Base-by-base conservation (phyloP, 345 rosid species). In the Hypericum perforatum region DNA sequence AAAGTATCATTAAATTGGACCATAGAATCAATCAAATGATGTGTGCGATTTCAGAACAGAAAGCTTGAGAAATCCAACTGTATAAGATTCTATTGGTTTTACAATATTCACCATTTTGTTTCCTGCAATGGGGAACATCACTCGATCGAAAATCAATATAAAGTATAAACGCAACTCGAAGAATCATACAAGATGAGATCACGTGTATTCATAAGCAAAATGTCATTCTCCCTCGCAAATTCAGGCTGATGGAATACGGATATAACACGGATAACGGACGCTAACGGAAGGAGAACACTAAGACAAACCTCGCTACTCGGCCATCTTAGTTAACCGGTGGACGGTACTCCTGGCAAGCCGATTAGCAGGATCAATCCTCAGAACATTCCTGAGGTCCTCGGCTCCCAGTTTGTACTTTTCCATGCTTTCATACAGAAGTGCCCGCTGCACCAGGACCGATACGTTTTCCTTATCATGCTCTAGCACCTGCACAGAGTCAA, bases 401-500 rank as follows among this genome's bases (percentile, higher is more conserved):
- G 98, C 98, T 9, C 98, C 98, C 11, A 85, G 94, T 60, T 70
- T 88, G 71, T 92, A 92, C 71, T 92, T 92, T 71, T 92, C 96
- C 98, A 92, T 92, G 63, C 96, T 88, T 74, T 92, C 98, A 43
- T 92, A 92, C 63, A 92, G 72, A 7, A 92, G 85, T 12, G 98
- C 96, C 37, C 96, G 90, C 68, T 92, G 96, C 36, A 88, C 95
- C 13, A 85, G 76, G 38, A 78, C 82, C 0, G 85, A 54, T 40
- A 85, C 94, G 51, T 92, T 85, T 63, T 66, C 54, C 10, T 74
- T 77, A 59, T 92, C 94, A 0, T 73, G 71, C 32, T 83, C 90
- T 11, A 92, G 77, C 52, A 83, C 98, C 98, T 92, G 72, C 67
- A 69, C 16, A 29, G 37, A 13, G 49, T 13, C 22, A 3, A 46